Evolutionary conservation across 2,329 filamentous ascomycete species (phyloP), one percentile per base, ranked within the genome.

Genomic region (Cytospora mali): DNA sequence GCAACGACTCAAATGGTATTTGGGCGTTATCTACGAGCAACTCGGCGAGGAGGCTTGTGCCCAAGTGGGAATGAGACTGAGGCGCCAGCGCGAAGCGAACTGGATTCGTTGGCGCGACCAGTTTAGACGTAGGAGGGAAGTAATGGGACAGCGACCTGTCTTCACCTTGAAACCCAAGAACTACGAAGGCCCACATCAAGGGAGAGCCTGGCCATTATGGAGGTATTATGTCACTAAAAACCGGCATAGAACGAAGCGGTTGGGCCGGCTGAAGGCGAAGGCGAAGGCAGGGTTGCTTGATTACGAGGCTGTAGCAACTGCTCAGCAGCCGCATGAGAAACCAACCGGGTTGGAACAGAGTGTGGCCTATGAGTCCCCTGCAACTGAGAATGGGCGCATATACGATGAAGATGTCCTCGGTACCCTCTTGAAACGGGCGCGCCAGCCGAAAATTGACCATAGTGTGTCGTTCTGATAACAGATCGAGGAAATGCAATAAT

Each of bases 1-100:
- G 31, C 65, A 65, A 27, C 75, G 76, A 21, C 64, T 79, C 49
- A 66, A 67, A 51, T 78, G 75, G 75, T 71, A 75, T 57, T 51
- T 79, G 27, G 61, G 63, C 23, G 52, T 77, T 21, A 61, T 79
- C 16, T 49, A 69, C 51, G 66, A 66, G 21, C 67, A 73, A 18
- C 66, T 71, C 52, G 70, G 71, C 16, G 46, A 62, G 1, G 64
- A 68, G 10, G 58, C 67, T 18, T 70, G 69, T 1, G 29, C 55
- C 27, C 54, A 64, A 16, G 69, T 68, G 28, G 69, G 62, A 7
- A 62, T 55, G 66, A 71, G 64, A 10, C 56, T 70, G 56, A 66
- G 46, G 55, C 64, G 66, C 55, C 75, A 71, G 60, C 69, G 69
- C 50, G 49, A 62, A 28, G 69, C 61, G 65, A 64, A 64, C 7